These are phyloP conservation scores for Fomitopsis palustris DNA, from an alignment of 1,284 basidiomycete genomes.

Conservation along the genomic window DNA sequence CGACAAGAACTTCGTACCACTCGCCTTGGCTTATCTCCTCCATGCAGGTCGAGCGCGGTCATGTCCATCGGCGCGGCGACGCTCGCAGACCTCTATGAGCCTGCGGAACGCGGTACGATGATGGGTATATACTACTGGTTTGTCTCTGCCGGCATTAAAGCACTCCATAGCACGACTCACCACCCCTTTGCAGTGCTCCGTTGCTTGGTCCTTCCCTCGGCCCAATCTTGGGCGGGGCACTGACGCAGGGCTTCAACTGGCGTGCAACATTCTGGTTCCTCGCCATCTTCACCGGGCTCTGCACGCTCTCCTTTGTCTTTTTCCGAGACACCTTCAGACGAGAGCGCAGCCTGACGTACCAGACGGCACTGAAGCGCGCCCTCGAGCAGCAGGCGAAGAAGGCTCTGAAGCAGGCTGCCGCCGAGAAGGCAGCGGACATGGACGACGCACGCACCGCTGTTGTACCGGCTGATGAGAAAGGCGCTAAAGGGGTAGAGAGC, in stretches of 20 bases:
- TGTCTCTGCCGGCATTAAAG: constrained; percentile 28
- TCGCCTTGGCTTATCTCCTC: background rate
- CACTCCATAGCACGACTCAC: background rate
- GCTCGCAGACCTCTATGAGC: constrained; percentile 80
- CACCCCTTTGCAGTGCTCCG: constrained; percentile 21
- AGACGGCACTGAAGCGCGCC: constrained; percentile 45
- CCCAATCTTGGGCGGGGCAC: constrained; percentile 67
- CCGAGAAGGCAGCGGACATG: background rate
- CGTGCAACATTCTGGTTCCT: constrained; percentile 82
- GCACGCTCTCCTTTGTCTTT: constrained; percentile 58
- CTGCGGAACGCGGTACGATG: constrained; percentile 73
- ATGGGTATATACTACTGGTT: constrained; percentile 71
- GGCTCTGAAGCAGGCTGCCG: background rate
- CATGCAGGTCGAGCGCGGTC: constrained; percentile 67
- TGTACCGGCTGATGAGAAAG: constrained; percentile 7
- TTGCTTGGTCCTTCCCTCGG: constrained; percentile 59
- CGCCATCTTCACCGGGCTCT: constrained; percentile 55
- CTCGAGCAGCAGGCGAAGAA: constrained; percentile 19
- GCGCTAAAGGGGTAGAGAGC: constrained; percentile 9
- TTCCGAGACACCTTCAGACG: constrained; percentile 82
- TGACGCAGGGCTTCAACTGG: constrained; percentile 73
- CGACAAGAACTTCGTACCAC: too few relatives aligned
- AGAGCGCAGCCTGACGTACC: constrained; percentile 78
- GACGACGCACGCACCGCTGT: background rate
- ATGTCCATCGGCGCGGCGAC: constrained; percentile 80